phyloP scores from a whole-genome alignment of 768 basidiomycete genomes.

The Macrocybe gigantea region DNA sequence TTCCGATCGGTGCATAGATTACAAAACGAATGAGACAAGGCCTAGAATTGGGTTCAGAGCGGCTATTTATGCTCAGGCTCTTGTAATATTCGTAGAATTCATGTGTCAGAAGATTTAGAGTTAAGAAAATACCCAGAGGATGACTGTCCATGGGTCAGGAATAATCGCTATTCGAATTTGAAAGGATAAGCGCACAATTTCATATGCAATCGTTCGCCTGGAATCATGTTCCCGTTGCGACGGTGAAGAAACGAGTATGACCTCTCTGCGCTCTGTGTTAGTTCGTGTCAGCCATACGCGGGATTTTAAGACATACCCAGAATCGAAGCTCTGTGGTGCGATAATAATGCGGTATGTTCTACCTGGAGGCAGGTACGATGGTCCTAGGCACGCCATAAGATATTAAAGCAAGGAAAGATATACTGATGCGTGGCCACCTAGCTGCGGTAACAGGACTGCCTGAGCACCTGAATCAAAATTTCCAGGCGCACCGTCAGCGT shows the following conservation, averaged over 20 bases:
- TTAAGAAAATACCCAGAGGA: too few species aligned
- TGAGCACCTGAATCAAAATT: constrained; percentile 59
- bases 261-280: constrained; percentile 11
- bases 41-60: too few species aligned
- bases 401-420: constrained; percentile 2
- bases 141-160: too few species aligned
- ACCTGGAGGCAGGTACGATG: constrained; percentile 30
- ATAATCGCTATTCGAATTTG: too few species aligned
- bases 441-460: constrained; percentile 61
- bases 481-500: constrained; percentile 57
- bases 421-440: constrained; percentile 36
- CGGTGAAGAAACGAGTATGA: constrained; percentile 28
- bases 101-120: too few species aligned
- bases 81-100: too few species aligned
- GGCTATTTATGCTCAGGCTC: too few species aligned
- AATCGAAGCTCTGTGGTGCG: constrained; percentile 23
- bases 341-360: constrained; percentile 31
- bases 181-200: too few species aligned
- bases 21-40: too few species aligned
- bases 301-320: constrained; percentile 22
- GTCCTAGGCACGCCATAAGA: constrained; percentile 17
- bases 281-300: not conserved
- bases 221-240: too few species aligned
- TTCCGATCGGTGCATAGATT: too few species aligned
- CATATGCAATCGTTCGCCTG: too few species aligned